Evolutionary conservation across 352 stramenopile genomes (phyloP).

Genomic region (Thalassiosira mediterranea): DNA sequence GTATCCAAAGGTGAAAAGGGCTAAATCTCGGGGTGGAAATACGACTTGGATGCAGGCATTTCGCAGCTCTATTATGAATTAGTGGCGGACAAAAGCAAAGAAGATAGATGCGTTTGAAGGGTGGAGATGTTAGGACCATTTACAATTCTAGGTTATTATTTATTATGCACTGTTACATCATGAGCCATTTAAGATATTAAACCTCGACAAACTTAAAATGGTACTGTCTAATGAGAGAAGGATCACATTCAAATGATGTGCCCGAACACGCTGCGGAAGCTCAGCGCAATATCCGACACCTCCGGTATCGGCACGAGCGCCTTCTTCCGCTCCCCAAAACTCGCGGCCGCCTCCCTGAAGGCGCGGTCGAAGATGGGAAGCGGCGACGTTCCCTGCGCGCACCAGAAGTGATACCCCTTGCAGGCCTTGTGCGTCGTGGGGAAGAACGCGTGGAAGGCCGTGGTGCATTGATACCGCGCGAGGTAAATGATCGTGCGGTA

Average conservation of each 20-base stretch:
- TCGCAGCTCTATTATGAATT: too few relatives aligned
- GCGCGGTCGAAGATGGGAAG: constrained; percentile 81
- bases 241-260: constrained; percentile 69
- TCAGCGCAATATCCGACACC: constrained; percentile 75
- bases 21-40: too few relatives aligned
- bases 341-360: constrained; percentile 74
- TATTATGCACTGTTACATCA: too few relatives aligned
- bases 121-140: too few relatives aligned
- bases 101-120: too few relatives aligned
- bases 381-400: constrained; percentile 64
- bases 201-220: too few relatives aligned
- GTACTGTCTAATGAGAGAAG: background rate
- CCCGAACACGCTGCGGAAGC: constrained; percentile 83
- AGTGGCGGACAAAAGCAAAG: too few relatives aligned
- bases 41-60: too few relatives aligned
- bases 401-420: constrained; percentile 86
- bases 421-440: constrained; percentile 74
- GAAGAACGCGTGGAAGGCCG: constrained; percentile 84
- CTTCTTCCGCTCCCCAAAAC: constrained; percentile 47
- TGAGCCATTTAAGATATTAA: too few relatives aligned
- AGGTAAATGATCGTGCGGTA: constrained; percentile 83
- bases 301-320: constrained; percentile 62
- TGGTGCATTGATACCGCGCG: constrained; percentile 83
- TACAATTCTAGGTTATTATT: too few relatives aligned
- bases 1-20: too few relatives aligned